A percentile compares a stretch with the other conserved stretches of the same genome.
Evolutionary conservation across 345 rosid species (phyloP).

Genomic region (Citrus reticulata): DNA sequence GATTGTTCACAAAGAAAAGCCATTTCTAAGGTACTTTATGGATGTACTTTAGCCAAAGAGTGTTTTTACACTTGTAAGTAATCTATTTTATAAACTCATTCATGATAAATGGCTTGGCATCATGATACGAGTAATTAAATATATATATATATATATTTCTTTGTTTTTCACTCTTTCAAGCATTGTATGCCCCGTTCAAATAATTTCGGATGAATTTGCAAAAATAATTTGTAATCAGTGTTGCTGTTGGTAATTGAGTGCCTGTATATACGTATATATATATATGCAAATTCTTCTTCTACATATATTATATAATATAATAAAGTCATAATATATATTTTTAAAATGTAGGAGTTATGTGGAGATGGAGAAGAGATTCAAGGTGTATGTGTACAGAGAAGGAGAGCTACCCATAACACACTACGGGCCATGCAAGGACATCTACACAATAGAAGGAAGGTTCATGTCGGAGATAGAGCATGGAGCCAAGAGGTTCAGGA

Average conservation of each 20-base stretch:
- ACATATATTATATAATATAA: too few species aligned
- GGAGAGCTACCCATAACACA: slow-evolving; percentile 79
- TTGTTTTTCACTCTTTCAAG: too few species aligned
- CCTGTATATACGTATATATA: too few species aligned
- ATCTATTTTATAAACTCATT: background rate
- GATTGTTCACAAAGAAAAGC: background rate
- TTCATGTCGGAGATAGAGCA: slow-evolving; percentile 81
- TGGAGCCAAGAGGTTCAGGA: slow-evolving; percentile 41
- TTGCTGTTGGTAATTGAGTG: too few species aligned
- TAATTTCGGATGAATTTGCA: too few species aligned
- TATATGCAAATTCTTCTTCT: too few species aligned
- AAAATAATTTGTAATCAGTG: too few species aligned
- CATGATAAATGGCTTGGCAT: too few species aligned
- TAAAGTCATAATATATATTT: too few species aligned
- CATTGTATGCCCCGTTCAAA: too few species aligned
- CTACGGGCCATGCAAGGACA: slow-evolving; percentile 79
- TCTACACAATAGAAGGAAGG: slow-evolving; percentile 81
- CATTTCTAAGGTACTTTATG: background rate
- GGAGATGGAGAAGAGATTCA: slow-evolving; percentile 89
- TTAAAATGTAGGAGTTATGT: slow-evolving; percentile 52
- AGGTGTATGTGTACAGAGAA: slow-evolving; percentile 78
- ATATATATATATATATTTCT: too few species aligned
- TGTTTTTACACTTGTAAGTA: background rate
- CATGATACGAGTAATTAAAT: too few species aligned
- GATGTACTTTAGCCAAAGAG: background rate